Base-by-base conservation (phyloP, 805 yeast species). In the Cyberlindnera mississippiensis region DNA sequence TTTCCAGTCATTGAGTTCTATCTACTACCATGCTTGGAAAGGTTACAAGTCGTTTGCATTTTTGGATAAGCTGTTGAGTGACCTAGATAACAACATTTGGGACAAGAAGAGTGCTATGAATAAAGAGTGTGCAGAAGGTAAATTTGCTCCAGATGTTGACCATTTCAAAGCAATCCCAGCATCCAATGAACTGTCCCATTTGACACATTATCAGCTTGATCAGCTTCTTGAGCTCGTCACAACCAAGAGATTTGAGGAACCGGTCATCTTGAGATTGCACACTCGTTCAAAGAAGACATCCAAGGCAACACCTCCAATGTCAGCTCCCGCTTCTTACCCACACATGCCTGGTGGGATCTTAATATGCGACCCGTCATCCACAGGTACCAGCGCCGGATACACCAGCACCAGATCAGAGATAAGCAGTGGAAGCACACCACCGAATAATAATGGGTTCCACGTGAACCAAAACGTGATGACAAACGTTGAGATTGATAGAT, bases 1-100 rank as follows among this genome's bases (percentile, higher is more conserved):
- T 12, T 57, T 67, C 38, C 64, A 72, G 15, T 58, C 66, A 27
- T 59, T 81, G 42, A 72, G 81, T 35, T 67, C 69, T n/a, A 62
- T 72, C 33, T 78, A 78, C 52, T 81, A 77, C 52, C 78, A 76
- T 54, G 79, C 85, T 1, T 81, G 87, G 87, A 69, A 80, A 57
- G 63, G 77, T 30, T 63, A 72, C 17, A 79, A 77, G 46, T 74
- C 76, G 1, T 76, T 74, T 38, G 58, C 58, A 6, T 69, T 64
- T 34, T 51, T 78, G 16, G 48, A 71, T 11, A 63, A 60, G 18
- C 39, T 72, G 4, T 42, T 76, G 10, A 57, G 46, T 0, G 57
- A 63, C 15, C 50, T 60, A 17, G 63, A 59, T 2, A 50, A 60
- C 22, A 57, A 48, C 42, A 40, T 62, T 10, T 58, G 54, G 50